Evolutionary conservation across 2,329 filamentous ascomycete genomes (phyloP).

Genomic region (Alternaria triticimaculans): DNA sequence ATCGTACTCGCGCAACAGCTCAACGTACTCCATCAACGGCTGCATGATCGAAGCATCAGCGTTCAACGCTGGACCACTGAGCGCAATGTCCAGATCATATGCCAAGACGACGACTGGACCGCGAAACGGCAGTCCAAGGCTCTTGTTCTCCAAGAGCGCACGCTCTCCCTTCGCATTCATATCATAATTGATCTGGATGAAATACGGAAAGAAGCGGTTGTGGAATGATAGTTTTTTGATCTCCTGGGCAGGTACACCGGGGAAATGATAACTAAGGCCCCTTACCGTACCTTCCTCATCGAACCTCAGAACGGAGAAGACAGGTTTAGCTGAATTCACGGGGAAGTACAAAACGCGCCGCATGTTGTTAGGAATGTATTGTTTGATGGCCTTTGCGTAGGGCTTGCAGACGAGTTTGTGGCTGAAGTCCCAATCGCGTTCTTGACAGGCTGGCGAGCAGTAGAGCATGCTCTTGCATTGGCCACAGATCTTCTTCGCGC

Average conservation of each 20-base stretch:
- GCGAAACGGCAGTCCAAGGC: slow-evolving; percentile 3
- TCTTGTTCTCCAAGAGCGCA: background rate
- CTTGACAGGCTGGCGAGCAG: slow-evolving; percentile 16
- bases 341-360: slow-evolving; percentile 13
- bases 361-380: background rate
- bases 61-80: slow-evolving; percentile 16
- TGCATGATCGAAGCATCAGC: slow-evolving; percentile 8
- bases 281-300: background rate
- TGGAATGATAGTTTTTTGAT: slow-evolving; percentile 19
- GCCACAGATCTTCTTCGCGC: slow-evolving; percentile 6
- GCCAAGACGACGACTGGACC: slow-evolving; percentile 15
- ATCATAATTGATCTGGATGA: slow-evolving; percentile 20
- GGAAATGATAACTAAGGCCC: slow-evolving; percentile 5
- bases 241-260: background rate
- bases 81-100: slow-evolving; percentile 14
- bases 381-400: background rate
- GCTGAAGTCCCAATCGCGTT: slow-evolving; percentile 3
- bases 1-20: slow-evolving; percentile 16
- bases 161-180: slow-evolving; percentile 3
- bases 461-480: slow-evolving; percentile 18
- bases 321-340: background rate
- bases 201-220: slow-evolving; percentile 10
- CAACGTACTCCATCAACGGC: slow-evolving; percentile 14
- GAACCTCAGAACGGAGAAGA: slow-evolving; percentile 8
- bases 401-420: slow-evolving; percentile 19